Percentiles rank a stretch among this genome's conserved stretches.
Conservation (phyloP, 768 basidiomycete species). For the Leccinum imitatum region DNA sequence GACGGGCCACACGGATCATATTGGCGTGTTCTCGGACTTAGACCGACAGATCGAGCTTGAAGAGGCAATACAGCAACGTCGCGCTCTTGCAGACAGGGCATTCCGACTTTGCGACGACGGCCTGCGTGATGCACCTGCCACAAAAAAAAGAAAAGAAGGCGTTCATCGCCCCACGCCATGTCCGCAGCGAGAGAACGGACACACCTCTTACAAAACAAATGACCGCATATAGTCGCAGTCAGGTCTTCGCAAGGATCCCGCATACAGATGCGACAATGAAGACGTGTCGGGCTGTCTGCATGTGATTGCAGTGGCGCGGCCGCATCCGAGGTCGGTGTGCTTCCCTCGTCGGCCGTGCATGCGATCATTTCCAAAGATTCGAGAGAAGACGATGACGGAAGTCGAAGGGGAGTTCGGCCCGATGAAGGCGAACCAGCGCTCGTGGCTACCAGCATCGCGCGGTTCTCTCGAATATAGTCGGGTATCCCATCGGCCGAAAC, state of each 20-base stretch:
- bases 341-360: neutral
- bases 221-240: conserved; percentile 62
- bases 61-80: conserved; percentile 54
- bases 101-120: conserved; percentile 42
- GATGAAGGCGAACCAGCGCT: conserved; percentile 27
- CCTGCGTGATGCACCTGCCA: conserved; percentile 52
- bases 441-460: conserved; percentile 31
- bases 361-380: conserved; percentile 17
- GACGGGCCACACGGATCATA: neutral
- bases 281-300: conserved; percentile 5
- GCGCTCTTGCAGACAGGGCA: conserved; percentile 55
- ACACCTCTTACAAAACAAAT: conserved; percentile 59
- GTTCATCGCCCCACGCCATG: neutral
- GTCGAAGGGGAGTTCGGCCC: conserved; percentile 12
- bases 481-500: conserved; percentile 32
- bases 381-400: conserved; percentile 27
- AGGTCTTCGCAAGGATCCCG: conserved; percentile 50
- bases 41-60: conserved; percentile 45
- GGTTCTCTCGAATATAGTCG: conserved; percentile 31
- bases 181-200: conserved; percentile 7
- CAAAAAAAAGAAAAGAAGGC: neutral
- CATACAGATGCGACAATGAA: conserved; percentile 53
- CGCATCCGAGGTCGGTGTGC: neutral
- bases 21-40: conserved; percentile 4
- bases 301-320: neutral